A percentile compares a stretch with the other conserved stretches of the same genome.
Conservation (phyloP, 2,329 filamentous ascomycete genomes). For the Fusarium chaquense region DNA sequence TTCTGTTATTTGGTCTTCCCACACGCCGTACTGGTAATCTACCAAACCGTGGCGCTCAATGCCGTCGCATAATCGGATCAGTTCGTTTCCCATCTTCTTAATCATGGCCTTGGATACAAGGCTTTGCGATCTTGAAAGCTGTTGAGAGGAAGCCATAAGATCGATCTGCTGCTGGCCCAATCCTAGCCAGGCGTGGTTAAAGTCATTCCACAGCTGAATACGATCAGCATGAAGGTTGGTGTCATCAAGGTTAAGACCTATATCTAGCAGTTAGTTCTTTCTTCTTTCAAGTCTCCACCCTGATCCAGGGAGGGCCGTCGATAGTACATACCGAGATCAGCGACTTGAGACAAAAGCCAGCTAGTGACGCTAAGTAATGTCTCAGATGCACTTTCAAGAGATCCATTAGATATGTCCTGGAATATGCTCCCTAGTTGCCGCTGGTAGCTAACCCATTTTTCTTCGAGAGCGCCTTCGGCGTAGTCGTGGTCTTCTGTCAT, state of each 20-base stretch:
- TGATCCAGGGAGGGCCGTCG: neutral
- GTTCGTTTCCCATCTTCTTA: conserved; percentile 82
- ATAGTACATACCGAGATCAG: conserved; percentile 64
- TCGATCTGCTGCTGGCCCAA: conserved; percentile 88
- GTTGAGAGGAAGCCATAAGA: conserved; percentile 70
- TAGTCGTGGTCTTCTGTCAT: conserved; percentile 70
- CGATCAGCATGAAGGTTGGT: conserved; percentile 79
- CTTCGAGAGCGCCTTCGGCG: conserved; percentile 68
- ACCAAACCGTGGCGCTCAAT: conserved; percentile 94
- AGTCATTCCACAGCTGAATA: conserved; percentile 90
- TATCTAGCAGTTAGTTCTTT: conserved; percentile 32
- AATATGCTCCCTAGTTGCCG: conserved; percentile 75
- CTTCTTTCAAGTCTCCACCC: neutral
- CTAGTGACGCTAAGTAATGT: conserved; percentile 65
- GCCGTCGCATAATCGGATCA: conserved; percentile 85
- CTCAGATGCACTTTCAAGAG: conserved; percentile 63
- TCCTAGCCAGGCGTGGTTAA: conserved; percentile 92
- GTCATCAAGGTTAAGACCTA: conserved; percentile 88
- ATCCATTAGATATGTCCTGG: conserved; percentile 71
- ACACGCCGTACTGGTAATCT: conserved; percentile 96
- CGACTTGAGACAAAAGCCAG: conserved; percentile 68
- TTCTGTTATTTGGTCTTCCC: conserved; percentile 90
- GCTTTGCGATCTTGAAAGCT: conserved; percentile 68
- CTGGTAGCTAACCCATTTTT: conserved; percentile 76
- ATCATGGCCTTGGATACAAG: conserved; percentile 77